Evolutionary conservation across 805 yeast species (phyloP).

Genomic region (Yamadazyma paraphyllophila): DNA sequence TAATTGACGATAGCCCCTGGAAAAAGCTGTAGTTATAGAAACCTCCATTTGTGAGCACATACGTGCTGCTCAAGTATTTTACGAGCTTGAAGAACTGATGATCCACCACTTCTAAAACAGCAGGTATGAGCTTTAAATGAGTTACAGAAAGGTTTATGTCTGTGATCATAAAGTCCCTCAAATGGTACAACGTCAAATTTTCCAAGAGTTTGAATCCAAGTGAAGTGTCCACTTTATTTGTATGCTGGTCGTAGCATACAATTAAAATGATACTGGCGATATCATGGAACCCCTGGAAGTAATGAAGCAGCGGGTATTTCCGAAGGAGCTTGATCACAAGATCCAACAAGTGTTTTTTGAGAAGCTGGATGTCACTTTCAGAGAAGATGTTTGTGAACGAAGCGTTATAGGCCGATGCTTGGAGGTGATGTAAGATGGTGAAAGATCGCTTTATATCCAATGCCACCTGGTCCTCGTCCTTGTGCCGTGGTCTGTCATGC

Average conservation of each 20-base stretch:
- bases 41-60: conserved; percentile 71
- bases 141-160: conserved; percentile 63
- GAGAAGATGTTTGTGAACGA: conserved; percentile 32
- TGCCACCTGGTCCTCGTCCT: conserved; percentile 74
- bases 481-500: conserved; percentile 43
- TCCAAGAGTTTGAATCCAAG: conserved; percentile 48
- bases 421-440: conserved; percentile 35
- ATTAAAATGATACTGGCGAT: conserved; percentile 65
- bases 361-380: conserved; percentile 24
- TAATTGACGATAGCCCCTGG: conserved; percentile 71
- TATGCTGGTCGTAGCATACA: conserved; percentile 37
- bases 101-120: conserved; percentile 52
- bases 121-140: conserved; percentile 66
- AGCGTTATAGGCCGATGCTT: conserved; percentile 16
- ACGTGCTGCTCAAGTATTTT: conserved; percentile 38
- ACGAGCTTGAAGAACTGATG: conserved; percentile 36
- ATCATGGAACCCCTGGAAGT: conserved; percentile 95
- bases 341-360: conserved; percentile 40
- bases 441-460: conserved; percentile 79
- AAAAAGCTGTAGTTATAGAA: conserved; percentile 53
- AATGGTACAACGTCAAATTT: conserved; percentile 53
- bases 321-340: conserved; percentile 57
- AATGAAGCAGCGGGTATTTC: conserved; percentile 58
- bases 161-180: conserved; percentile 85
- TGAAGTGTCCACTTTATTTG: conserved; percentile 22